These are phyloP conservation scores for Penicillium cosmopolitanum DNA, from an alignment of 495 filamentous ascomycete genomes.

Conservation along the genomic window DNA sequence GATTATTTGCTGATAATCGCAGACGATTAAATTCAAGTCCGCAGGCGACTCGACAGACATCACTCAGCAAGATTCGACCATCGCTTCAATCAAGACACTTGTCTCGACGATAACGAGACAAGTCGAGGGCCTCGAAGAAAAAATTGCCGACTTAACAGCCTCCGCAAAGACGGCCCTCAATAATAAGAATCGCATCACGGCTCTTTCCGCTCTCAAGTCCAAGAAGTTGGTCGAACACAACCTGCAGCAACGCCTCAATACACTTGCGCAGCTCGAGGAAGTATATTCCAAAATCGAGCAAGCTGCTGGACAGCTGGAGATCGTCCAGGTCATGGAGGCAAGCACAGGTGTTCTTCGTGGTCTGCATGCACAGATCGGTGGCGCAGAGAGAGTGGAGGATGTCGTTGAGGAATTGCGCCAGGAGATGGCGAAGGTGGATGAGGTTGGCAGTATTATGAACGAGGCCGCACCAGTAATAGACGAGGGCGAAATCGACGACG, in stretches of 20 bases:
- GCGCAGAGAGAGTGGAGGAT: conserved; percentile 72
- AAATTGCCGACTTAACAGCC: conserved; percentile 51
- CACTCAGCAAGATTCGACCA: conserved; percentile 74
- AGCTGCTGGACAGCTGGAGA: conserved; percentile 78
- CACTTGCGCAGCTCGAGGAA: conserved; percentile 79
- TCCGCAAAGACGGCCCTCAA: conserved; percentile 68
- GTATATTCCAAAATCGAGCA: conserved; percentile 80
- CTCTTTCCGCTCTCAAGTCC: conserved; percentile 74
- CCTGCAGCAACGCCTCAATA: conserved; percentile 67
- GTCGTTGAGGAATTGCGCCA: conserved; percentile 74
- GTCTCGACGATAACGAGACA: conserved; percentile 65
- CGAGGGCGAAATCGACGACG: conserved; percentile 85
- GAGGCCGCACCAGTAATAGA: conserved; percentile 67
- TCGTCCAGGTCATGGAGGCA: conserved; percentile 79
- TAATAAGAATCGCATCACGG: conserved; percentile 71
- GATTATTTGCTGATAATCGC: conserved; percentile 25
- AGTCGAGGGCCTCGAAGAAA: conserved; percentile 60
- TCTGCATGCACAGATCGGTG: conserved; percentile 78
- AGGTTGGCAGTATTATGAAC: conserved; percentile 75
- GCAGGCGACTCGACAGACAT: conserved; percentile 55
- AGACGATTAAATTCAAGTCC: conserved; percentile 75
- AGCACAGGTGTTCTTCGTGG: conserved; percentile 69
- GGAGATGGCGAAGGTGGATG: conserved; percentile 81
- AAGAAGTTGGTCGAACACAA: conserved; percentile 79
- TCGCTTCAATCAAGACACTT: conserved; percentile 75